Evolutionary conservation across 179 eudicot genomes (phyloP), one percentile per base, ranked within the genome.

Genomic region (Carnegiea gigantea): DNA sequence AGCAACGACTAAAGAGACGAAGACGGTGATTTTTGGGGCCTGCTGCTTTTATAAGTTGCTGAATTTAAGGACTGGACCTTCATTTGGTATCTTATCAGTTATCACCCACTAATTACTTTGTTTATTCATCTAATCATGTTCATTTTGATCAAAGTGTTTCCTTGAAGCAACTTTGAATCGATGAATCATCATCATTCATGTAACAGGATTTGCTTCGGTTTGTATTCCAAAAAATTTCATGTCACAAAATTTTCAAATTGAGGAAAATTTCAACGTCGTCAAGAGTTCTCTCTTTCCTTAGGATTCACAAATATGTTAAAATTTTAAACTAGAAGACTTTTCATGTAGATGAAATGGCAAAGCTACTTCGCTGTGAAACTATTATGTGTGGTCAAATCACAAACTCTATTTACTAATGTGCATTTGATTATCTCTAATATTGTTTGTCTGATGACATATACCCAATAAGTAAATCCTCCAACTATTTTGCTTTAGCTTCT

Each of bases 31-130:
- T 38, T 30, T 43, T 28, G 33, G 43, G 64, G 9, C 81, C 53
- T 76, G 75, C 40, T 62, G 64, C 83, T 77, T 84, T 80, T 54
- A 36, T 38, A 23, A 74, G 60, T 84, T 81, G 82, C 86, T 77
- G 86, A 81, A 81, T 84, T 84, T 84, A 81, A 81, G 85, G 85
- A 79, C 57, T 48, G 48, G 65, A 60, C 75, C 44, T 62, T 73
- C 28, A 28, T 62, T 13, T 38, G 26, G 12, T 36, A 21, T 65
- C 65, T 76, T 77, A 71, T 77, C 14, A 62, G 51, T 76, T 77
- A 71, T 77, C 14, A 62, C 33, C 83, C 80, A 76, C 83, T 80
- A 70, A 70, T 62, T 62, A 53, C 74, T 80, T 84, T 84, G 74
- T 51, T 77, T 33, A 76, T 59, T 26, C 14, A 59, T 26, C 38